Base-by-base conservation (phyloP, 192 early-diverging fungal genomes). In the Entrophospora sp. region DNA sequence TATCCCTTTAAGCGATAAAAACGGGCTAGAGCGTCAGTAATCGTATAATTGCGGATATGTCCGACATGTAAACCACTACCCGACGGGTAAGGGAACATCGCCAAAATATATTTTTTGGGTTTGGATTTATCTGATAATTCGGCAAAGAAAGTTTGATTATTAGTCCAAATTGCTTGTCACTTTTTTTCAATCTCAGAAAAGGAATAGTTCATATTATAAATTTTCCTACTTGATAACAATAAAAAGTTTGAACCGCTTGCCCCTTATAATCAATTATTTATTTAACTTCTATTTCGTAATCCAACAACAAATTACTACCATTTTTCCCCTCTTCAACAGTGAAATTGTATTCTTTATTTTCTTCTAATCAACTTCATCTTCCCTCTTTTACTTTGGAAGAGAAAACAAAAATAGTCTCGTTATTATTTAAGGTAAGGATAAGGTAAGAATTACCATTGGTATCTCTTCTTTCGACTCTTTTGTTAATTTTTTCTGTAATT, bases 11-110 rank as follows among this genome's bases (percentile, higher is more conserved):
- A 51, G 48, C 48, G 48, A 51, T 51, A 51, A 51, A 8, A 51
- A 18, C 48, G 48, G 24, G 48, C 48, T 22, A 51, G 24, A 18
- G 48, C 48, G 20, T 51, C 48, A 2, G 48, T 30, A 51, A 51
- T 51, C 2, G 48, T 51, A 30, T 51, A 51, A 51, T 51, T 51
- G 1, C 48, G 20, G 9, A 51, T 24, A 30, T 51, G 48, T 10
- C 48, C 48, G 3, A 51, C 48, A 51, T 51, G 48, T 51, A 51
- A 51, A 30, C 48, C 48, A 51, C 48, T 51, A 2, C 48, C 48
- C 14, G 48, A 51, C 2, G 48, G 48, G 24, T 51, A 51, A 24
- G 48, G 48, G 24, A 51, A 51, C 48, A 51, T 51, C n/a, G 48
- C 48, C 24, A 51, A 51, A 51, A 51, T 51, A 24, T 51, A 51